Evolutionary conservation across 257 asterid genomes (phyloP), one percentile per base, ranked within the genome.

Genomic region (Fraxinus excelsior): DNA sequence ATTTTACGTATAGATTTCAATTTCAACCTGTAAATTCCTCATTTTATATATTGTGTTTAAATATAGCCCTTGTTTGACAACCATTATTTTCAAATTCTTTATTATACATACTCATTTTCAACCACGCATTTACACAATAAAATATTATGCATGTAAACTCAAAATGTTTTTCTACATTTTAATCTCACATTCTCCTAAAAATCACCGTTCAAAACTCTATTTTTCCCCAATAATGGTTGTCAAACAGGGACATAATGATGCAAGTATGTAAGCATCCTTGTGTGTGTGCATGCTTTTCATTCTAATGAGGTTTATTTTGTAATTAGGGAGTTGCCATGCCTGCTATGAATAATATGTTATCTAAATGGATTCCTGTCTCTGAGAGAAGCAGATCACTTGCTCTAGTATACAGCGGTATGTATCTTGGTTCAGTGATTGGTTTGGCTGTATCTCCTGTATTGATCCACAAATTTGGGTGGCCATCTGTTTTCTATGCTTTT

Each of bases 341-440:
- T 83, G 96, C 98, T 71, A 91, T 96, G 99, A 96, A 93, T 78
- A 93, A 91, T 86, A 78, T 96, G 82, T 81, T 96, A 65, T 96
- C 98, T 44, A 93, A 91, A 78, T 96, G 99, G 98, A 83, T 96
- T 87, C 99, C 98, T 18, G 94, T 95, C 81, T 91, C 99, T 0
- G 99, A 95, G 87, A 90, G 99, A 87, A 95, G 99, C 95, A 91
- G 99, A 89, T 96, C 98, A 72, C 94, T 96, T 74, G 94, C 97
- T 19, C 89, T 96, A 56, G 99, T 93, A 32, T 95, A 95, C 88
- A 95, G 99, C 51, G 99, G 99, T 83, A 95, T 95, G 99, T 95
- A 96, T 85, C 98, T 96, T 81, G 99, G 99, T 75, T 96, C 98
- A 35, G 99, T 93, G 76, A 89, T 91, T 44, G 99, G 98, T 18